Evolutionary conservation across 805 yeast genomes (phyloP), one percentile per base, ranked within the genome.

Genomic region (Metschnikowia cerradonensis): DNA sequence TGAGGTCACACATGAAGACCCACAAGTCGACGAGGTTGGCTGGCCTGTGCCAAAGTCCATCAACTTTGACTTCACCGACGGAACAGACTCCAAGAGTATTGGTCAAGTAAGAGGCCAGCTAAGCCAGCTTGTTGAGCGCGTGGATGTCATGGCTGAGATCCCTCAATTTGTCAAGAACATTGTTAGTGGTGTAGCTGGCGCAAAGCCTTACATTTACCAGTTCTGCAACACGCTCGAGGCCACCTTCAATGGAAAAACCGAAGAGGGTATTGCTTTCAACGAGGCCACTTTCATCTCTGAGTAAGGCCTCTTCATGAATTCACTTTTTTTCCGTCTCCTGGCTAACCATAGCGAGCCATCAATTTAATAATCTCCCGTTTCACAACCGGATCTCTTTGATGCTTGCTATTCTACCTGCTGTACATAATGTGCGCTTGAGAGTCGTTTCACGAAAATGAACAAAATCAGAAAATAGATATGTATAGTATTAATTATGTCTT

Each of bases 111-210:
- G 60, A 38, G 97, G 96, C 54, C 71, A 76, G 20, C 77, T 92
- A 58, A 66, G 67, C 15, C 73, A 77, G 42, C 70, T 88, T 53
- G 82, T 89, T 47, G 97, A 90, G 73, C 83, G 98, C 66, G 91
- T 94, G 52, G 99, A 94, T 70, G 98, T 94, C 52, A 90, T 94
- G 97, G 88, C 90, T 47, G 98, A 94, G 72, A 85, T 94, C 52
- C 99, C 99, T 26, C 84, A 82, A 56, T 90, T 94, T 70, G 96
- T 94, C 59, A 94, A 92, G 73, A 87, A 84, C 61, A 87, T 94
- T 52, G 98, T 89, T 42, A 83, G 91, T 55, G 96, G 96, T 52
- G 95, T 92, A 49, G 94, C 94, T 14, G 99, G 98, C 46, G 85
- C 98, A 26, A 88, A 86, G 66, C 99, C 99, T n/a, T 92, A 81